Evolutionary conservation across 345 rosid genomes (phyloP).

Genomic region (Toxicodendron radicans): DNA sequence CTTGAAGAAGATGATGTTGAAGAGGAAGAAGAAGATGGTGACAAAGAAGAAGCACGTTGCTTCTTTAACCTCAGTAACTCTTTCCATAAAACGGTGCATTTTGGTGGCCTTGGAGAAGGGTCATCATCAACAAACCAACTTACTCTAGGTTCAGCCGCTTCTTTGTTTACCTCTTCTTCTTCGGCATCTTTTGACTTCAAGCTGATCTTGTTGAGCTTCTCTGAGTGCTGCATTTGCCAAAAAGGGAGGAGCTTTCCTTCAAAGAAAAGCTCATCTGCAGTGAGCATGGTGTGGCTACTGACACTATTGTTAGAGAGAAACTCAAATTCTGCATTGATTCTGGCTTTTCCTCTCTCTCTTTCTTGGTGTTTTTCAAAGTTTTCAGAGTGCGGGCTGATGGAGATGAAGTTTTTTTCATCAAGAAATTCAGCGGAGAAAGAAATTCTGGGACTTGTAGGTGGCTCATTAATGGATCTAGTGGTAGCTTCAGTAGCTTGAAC

Average conservation of each 20-base stretch:
- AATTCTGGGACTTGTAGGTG: conserved; percentile 64
- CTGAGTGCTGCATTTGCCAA: conserved; percentile 75
- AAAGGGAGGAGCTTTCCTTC: conserved; percentile 91
- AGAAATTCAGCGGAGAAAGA: conserved; percentile 85
- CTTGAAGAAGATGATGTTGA: conserved; percentile 70
- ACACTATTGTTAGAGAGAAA: conserved; percentile 54
- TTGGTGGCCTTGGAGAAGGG: conserved; percentile 96
- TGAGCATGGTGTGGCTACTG: conserved; percentile 54
- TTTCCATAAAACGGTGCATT: conserved; percentile 94
- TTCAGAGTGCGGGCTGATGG: conserved; percentile 55
- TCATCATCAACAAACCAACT: conserved; percentile 91
- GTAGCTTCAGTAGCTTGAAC: conserved; percentile 28
- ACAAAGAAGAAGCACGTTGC: conserved; percentile 55
- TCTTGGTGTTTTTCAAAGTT: conserved; percentile 24
- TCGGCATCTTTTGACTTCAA: conserved; percentile 40
- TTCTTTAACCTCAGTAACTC: conserved; percentile 85
- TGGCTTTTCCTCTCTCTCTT: conserved; percentile 33
- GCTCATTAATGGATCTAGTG: conserved; percentile 39
- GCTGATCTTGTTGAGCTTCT: conserved; percentile 61
- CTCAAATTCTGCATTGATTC: conserved; percentile 66
- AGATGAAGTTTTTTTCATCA: conserved; percentile 60
- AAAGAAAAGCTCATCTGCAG: conserved; percentile 86
- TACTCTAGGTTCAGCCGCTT: conserved; percentile 34
- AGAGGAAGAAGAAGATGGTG: conserved; percentile 53
- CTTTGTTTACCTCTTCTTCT: conserved; percentile 42